Percentiles rank a stretch among this genome's conserved stretches.
These are phyloP conservation scores for Phialemonium atrogriseum DNA, from an alignment of 2,329 filamentous ascomycete species.

Conservation along the genomic window DNA sequence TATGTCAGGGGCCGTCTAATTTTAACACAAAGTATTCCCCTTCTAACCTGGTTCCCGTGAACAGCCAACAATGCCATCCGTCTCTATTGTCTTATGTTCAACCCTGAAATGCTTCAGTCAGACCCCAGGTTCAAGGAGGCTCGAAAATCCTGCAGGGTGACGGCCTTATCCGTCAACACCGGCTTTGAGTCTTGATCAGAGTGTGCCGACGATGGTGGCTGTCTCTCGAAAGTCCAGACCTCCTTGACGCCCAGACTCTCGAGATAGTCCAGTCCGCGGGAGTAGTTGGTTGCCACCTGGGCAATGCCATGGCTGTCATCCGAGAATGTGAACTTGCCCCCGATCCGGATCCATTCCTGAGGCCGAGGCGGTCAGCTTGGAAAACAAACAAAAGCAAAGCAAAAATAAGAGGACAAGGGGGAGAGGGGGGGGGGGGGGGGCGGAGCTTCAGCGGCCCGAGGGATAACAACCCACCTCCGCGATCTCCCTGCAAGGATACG, in stretches of 20 bases:
- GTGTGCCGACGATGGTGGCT: slow-evolving; percentile 19
- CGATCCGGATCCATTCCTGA: slow-evolving; percentile 64
- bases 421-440: too few relatives aligned
- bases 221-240: slow-evolving; percentile 48
- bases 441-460: too few relatives aligned
- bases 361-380: too few relatives aligned
- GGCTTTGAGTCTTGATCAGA: slow-evolving; percentile 21
- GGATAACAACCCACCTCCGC: slow-evolving; percentile 51
- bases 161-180: slow-evolving; percentile 30
- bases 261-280: slow-evolving; percentile 61
- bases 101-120: too few relatives aligned
- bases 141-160: too few relatives aligned
- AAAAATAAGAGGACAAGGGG: slow-evolving; percentile 6
- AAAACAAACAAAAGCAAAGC: too few relatives aligned
- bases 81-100: too few relatives aligned
- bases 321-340: slow-evolving; percentile 80
- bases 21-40: too few relatives aligned
- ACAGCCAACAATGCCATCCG: too few relatives aligned
- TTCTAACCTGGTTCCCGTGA: too few relatives aligned
- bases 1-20: too few relatives aligned
- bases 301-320: slow-evolving; percentile 89
- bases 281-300: slow-evolving; percentile 83
- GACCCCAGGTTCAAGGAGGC: not conserved
- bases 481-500: slow-evolving; percentile 75
- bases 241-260: slow-evolving; percentile 54